Conservation (phyloP, 2,329 filamentous ascomycete genomes). For the Parascedosporium putredinis region DNA sequence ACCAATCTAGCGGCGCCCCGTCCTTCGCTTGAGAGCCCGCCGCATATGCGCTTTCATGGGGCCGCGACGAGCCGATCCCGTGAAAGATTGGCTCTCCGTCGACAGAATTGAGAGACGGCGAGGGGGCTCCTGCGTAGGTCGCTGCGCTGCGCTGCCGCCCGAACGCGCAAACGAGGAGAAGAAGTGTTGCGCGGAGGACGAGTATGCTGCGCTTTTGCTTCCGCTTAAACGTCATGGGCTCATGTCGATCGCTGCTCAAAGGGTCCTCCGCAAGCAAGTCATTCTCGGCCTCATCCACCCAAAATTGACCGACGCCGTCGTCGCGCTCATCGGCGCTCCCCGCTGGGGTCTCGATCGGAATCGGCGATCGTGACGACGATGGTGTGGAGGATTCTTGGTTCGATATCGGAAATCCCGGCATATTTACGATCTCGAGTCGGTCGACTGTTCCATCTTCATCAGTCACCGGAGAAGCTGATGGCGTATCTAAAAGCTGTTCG, state of each 20-base stretch:
- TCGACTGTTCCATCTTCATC: constrained; percentile 5
- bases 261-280: constrained; percentile 46
- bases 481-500: background rate
- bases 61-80: background rate
- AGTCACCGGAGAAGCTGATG: background rate
- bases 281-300: constrained; percentile 26
- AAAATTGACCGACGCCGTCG: constrained; percentile 37
- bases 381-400: constrained; percentile 26
- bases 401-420: constrained; percentile 27
- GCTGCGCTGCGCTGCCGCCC: constrained; percentile 13
- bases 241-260: constrained; percentile 35
- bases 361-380: constrained; percentile 21
- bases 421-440: constrained; percentile 15
- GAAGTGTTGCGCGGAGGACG: too few species aligned
- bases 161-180: constrained; percentile 33
- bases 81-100: constrained; percentile 8
- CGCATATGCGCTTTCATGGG: constrained; percentile 10
- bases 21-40: constrained; percentile 28
- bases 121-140: constrained; percentile 2
- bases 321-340: constrained; percentile 17
- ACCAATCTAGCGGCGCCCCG: constrained; percentile 61
- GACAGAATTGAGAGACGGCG: constrained; percentile 13
- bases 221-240: constrained; percentile 61
- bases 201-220: constrained; percentile 44
- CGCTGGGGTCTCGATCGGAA: constrained; percentile 3